Evolutionary conservation across 768 basidiomycete genomes (phyloP), one percentile per base, ranked within the genome.

Genomic region (Trametes cinnabarina): DNA sequence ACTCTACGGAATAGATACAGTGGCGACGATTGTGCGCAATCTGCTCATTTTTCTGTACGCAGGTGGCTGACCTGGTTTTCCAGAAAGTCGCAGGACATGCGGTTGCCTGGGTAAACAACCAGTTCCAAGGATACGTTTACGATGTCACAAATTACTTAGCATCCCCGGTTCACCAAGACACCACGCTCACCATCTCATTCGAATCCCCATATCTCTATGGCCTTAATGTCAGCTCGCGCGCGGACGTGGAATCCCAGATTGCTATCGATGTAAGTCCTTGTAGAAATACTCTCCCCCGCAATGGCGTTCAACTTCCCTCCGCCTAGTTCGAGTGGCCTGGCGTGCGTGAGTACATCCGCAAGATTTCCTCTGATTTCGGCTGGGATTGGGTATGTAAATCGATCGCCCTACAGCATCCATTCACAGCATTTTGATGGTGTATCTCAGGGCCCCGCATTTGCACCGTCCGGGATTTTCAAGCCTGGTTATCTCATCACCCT

Each of bases 1-100:
- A 4, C 82, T 83, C 64, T 79, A 83, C 55, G 82, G 82, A 5
- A 72, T 85, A 25, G 82, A 84, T 63, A 84, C 82, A 0, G 72
- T 84, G 40, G 82, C 81, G 1, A 82, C 79, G 51, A 80, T 83
- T 32, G 82, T 82, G 51, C n/a, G 79, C 66, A 20, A n/a, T n/a
- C n/a, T n/a, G n/a, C n/a, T n/a, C n/a, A n/a, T n/a, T n/a, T n/a
- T n/a, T n/a, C n/a, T n/a, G n/a, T n/a, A n/a, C n/a, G n/a, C n/a
- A n/a, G n/a, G n/a, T n/a, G 26, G 3, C 34, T 5, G 2, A 32
- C n/a, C 37, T 23, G 19, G n/a, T 30, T 11, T 39, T 35, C 48
- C 61, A 82, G 82, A 82, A 77, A 8, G 69, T 84, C 7, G 75
- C 75, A 8, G 79, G 77, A 10, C 74, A 81, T 25, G 76, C 82